Conservation (phyloP, 495 filamentous ascomycete species). For the Bombardia bombarda region DNA sequence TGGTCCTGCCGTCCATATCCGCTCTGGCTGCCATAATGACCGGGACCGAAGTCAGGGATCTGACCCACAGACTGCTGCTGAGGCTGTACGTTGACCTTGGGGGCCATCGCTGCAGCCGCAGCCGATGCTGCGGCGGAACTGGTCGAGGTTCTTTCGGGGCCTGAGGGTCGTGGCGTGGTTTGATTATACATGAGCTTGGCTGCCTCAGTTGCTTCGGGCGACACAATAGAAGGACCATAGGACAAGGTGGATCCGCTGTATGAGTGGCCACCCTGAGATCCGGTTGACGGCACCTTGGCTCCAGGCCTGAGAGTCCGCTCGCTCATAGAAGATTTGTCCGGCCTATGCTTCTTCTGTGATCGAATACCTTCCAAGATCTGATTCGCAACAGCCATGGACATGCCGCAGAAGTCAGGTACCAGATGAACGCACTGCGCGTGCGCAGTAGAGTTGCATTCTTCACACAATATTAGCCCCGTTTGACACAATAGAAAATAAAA, state of each 20-base stretch:
- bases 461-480: too few relatives aligned
- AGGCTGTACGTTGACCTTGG: slow-evolving; percentile 22
- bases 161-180: slow-evolving; percentile 32
- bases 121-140: slow-evolving; percentile 34
- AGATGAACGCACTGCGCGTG: slow-evolving; percentile 90
- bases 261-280: slow-evolving; percentile 18
- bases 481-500: too few relatives aligned
- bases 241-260: slow-evolving; percentile 12
- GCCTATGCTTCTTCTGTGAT: slow-evolving; percentile 47
- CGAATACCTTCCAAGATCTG: slow-evolving; percentile 72
- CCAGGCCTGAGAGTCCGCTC: slow-evolving; percentile 58
- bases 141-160: slow-evolving; percentile 33
- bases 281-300: slow-evolving; percentile 29
- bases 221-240: slow-evolving; percentile 29
- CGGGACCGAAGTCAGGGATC: slow-evolving; percentile 29
- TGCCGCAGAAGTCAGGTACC: slow-evolving; percentile 98
- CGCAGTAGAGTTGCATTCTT: slow-evolving; percentile 85
- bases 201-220: slow-evolving; percentile 41
- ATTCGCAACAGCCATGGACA: slow-evolving; percentile 97
- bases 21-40: slow-evolving; percentile 31
- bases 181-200: slow-evolving; percentile 46
- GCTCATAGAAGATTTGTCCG: slow-evolving; percentile 49
- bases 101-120: slow-evolving; percentile 35
- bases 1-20: slow-evolving; percentile 24
- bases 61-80: slow-evolving; percentile 15